These are phyloP conservation scores for Zymoseptoria brevis DNA, from an alignment of 2,329 filamentous ascomycete genomes.

Conservation along the genomic window DNA sequence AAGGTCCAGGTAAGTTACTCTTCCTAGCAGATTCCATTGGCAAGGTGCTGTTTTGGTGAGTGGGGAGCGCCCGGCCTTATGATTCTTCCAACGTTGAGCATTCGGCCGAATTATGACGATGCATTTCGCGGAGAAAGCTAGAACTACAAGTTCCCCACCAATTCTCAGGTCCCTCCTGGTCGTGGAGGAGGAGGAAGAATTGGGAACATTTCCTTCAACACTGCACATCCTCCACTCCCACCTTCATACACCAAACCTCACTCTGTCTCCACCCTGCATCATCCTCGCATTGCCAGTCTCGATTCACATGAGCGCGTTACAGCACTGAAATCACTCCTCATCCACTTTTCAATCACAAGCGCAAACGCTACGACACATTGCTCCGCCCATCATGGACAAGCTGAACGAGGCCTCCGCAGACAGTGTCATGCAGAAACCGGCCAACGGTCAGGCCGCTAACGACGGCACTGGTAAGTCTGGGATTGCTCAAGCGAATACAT, in stretches of 20 bases:
- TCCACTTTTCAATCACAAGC: neutral
- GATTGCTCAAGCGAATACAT: neutral
- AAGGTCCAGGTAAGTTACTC: neutral
- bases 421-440: constrained; percentile 37
- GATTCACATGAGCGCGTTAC: too few species aligned
- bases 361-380: neutral
- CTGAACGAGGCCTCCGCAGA: constrained; percentile 41
- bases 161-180: neutral
- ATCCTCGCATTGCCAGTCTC: neutral
- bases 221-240: neutral
- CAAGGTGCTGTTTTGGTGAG: neutral
- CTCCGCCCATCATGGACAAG: constrained; percentile 28
- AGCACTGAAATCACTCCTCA: too few species aligned
- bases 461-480: constrained; percentile 60
- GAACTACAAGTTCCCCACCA: neutral
- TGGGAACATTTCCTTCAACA: neutral
- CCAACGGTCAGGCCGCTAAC: constrained; percentile 48
- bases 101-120: neutral
- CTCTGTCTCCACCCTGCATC: neutral
- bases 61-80: neutral
- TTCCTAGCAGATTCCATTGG: too few species aligned
- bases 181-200: neutral
- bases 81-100: neutral
- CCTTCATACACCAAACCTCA: neutral
- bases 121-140: neutral